A percentile compares a stretch with the other conserved stretches of the same genome.
Conservation (phyloP, 2,329 filamentous ascomycete genomes). For the Helotiales sp. region DNA sequence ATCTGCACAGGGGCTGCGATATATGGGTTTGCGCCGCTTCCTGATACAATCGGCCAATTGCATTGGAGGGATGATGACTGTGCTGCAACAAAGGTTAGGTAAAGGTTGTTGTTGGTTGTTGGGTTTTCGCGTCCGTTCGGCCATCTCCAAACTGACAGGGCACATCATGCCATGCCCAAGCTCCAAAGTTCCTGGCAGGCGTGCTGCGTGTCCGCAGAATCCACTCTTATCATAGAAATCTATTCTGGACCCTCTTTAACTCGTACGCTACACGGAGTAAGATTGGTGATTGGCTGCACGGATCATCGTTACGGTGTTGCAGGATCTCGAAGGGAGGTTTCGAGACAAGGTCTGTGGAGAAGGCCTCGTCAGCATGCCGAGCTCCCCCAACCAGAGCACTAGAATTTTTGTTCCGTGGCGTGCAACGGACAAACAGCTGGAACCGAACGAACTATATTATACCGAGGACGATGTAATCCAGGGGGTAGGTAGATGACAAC, state of each 20-base stretch:
- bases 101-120: not conserved
- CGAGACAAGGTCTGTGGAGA: conserved; percentile 4
- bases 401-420: not conserved
- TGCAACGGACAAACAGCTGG: not conserved
- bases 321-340: not conserved
- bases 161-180: not conserved
- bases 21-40: not conserved
- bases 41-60: not conserved
- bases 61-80: not conserved
- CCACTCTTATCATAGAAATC: not conserved
- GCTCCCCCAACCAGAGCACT: not conserved
- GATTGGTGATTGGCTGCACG: not conserved
- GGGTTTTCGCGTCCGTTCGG: not conserved
- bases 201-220: not conserved
- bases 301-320: not conserved
- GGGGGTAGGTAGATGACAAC: not conserved
- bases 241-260: not conserved
- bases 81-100: not conserved
- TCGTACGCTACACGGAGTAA: not conserved
- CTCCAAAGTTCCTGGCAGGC: not conserved
- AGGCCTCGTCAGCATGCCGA: not conserved
- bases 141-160: not conserved
- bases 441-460: not conserved
- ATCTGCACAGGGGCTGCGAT: not conserved
- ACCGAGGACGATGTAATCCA: not conserved